phyloP scores from a whole-genome alignment of 192 early-diverging fungal genomes.

The Pecoramyces ruminantium region DNA sequence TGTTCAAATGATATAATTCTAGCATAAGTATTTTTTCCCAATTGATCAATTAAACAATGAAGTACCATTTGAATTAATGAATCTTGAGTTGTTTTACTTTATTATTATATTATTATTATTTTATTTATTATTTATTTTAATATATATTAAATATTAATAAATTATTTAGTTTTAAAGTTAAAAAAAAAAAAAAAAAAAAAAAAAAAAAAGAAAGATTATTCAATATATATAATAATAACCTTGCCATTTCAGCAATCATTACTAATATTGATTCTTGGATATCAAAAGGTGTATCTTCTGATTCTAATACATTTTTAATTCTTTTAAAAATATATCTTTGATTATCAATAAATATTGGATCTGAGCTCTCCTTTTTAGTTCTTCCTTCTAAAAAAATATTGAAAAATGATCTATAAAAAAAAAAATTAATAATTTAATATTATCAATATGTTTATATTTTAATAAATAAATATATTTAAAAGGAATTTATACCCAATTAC shows the following conservation, averaged over 20 bases:
- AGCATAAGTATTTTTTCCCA: background rate
- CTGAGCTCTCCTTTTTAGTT: background rate
- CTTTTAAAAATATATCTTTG: background rate
- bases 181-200: too few species aligned
- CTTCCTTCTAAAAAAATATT: background rate
- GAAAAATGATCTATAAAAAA: background rate
- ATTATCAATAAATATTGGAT: background rate
- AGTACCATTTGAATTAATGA: background rate
- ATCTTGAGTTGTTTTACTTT: background rate
- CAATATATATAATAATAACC: too few species aligned
- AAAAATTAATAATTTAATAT: too few species aligned
- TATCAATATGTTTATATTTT: too few species aligned
- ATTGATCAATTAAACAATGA: background rate
- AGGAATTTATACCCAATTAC: background rate
- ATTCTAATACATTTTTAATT: background rate
- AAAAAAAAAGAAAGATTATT: too few species aligned
- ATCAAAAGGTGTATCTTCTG: background rate
- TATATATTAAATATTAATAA: too few species aligned
- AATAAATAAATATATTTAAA: too few species aligned
- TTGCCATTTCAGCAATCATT: background rate
- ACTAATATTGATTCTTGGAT: background rate
- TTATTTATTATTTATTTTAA: too few species aligned
- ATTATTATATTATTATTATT: background rate
- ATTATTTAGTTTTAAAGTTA: too few species aligned
- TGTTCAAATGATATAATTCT: background rate